phyloP scores from a whole-genome alignment of 179 eudicot species.

The Pouteria campechiana region DNA sequence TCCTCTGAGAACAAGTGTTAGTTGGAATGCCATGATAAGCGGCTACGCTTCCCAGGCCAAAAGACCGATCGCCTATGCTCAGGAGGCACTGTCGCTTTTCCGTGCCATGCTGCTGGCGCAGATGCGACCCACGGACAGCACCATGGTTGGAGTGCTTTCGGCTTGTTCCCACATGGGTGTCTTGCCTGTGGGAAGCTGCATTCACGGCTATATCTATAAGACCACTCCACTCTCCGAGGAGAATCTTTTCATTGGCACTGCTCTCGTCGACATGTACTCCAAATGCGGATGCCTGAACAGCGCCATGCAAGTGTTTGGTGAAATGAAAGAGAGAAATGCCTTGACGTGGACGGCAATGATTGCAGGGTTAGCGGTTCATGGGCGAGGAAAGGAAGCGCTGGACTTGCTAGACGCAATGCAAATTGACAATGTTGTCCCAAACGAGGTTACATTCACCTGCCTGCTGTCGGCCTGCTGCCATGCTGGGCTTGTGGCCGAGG shows the following conservation, averaged over 20 bases:
- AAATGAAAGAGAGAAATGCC: slow-evolving; percentile 31
- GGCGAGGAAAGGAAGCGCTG: slow-evolving; percentile 39
- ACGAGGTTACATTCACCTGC: slow-evolving; percentile 47
- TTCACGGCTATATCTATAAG: slow-evolving; percentile 42
- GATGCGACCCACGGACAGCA: slow-evolving; percentile 19
- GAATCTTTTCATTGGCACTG: slow-evolving; percentile 45
- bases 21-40: slow-evolving; percentile 57
- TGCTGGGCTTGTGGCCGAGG: slow-evolving; percentile 40
- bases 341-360: slow-evolving; percentile 58
- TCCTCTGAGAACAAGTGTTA: slow-evolving; percentile 23
- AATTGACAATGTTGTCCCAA: slow-evolving; percentile 24
- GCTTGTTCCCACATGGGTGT: slow-evolving; percentile 41
- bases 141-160: slow-evolving; percentile 37
- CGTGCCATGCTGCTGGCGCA: slow-evolving; percentile 24
- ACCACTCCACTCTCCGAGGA: slow-evolving; percentile 11
- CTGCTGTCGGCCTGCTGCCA: slow-evolving; percentile 50
- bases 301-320: slow-evolving; percentile 21
- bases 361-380: slow-evolving; percentile 42
- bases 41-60: slow-evolving; percentile 36
- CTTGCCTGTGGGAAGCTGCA: slow-evolving; percentile 30
- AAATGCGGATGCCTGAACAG: slow-evolving; percentile 43
- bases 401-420: slow-evolving; percentile 32
- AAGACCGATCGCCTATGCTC: slow-evolving; percentile 6
- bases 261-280: slow-evolving; percentile 51
- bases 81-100: slow-evolving; percentile 20